Base-by-base conservation (phyloP, 352 stramenopile species). In the Globisporangium iwayamae region DNA sequence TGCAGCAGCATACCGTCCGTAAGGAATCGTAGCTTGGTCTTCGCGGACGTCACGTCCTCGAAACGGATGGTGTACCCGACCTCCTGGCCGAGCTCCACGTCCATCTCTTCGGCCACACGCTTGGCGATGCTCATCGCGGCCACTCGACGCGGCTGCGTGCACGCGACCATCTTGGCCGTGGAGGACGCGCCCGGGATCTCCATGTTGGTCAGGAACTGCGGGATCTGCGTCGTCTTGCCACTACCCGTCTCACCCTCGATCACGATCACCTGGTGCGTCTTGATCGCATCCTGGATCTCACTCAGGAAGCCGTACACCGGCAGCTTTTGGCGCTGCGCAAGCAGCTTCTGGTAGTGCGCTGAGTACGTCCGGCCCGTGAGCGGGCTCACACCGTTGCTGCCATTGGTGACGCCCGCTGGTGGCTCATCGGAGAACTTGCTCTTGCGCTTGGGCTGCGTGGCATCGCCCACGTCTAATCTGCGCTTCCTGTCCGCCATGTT, bases 61-160 rank as follows among this genome's bases (percentile, higher is more conserved):
- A 99, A 99, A 56, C 98, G 96, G 78, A 99, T 99, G 11, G 96
- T 99, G 75, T 99, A 99, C 18, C 98, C 98, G 3, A 99, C 98
- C 70, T 99, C 90, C 61, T 98, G 73, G 16, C 98, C 98, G 18
- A 99, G 78, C 58, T 90, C 74, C 6, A 99, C 97, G 73, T 99
- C 97, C 94, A 99, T 98, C 74, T 99, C 98, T 62, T 99, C 97
- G 0, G 97, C 93, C 10, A 99, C 98, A 69, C 98, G 97, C 66
- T 93, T 90, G 25, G 97, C 97, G 66, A 99, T 98, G 68, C 84
- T 98, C 72, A 98, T 99, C 18, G 98, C 98, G 2, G 98, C 98
- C 41, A 99, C 97, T 71, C 98, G 86, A 54, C 98, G 88, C 14
- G 98, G 98, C 78, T 99, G 98, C 39, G 98, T 99, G 70, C 96